These are phyloP conservation scores for Metschnikowia drakensbergensis DNA, from an alignment of 805 yeast genomes.

Conservation along the genomic window DNA sequence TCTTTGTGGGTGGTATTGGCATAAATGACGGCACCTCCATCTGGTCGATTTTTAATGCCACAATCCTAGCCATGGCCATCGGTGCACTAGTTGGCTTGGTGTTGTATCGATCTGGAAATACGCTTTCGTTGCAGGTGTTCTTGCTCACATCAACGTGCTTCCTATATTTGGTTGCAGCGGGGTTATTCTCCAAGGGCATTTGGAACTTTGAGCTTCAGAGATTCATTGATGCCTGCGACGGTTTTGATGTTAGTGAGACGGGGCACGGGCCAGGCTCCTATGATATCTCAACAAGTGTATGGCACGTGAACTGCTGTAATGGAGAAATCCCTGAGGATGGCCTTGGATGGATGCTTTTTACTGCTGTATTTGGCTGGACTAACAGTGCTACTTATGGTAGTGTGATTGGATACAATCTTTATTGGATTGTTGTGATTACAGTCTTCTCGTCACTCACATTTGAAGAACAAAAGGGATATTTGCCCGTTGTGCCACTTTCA, in stretches of 20 bases:
- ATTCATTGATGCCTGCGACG: slow-evolving; percentile 70
- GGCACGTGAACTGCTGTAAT: slow-evolving; percentile 96
- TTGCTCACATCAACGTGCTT: slow-evolving; percentile 73
- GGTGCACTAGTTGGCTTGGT: slow-evolving; percentile 64
- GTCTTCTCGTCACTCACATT: slow-evolving; percentile 38
- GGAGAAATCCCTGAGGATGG: slow-evolving; percentile 76
- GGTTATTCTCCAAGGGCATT: slow-evolving; percentile 78
- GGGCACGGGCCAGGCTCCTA: slow-evolving; percentile 95
- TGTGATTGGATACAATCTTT: slow-evolving; percentile 63
- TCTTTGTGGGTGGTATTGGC: slow-evolving; percentile 88
- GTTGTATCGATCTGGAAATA: slow-evolving; percentile 75
- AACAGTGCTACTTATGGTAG: slow-evolving; percentile 91
- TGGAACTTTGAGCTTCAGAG: slow-evolving; percentile 85
- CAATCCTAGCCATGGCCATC: slow-evolving; percentile 50
- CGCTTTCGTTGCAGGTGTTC: slow-evolving; percentile 70
- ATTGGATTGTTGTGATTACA: slow-evolving; percentile 58
- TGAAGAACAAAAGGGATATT: slow-evolving; percentile 56
- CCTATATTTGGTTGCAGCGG: slow-evolving; percentile 81
- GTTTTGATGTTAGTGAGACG: slow-evolving; percentile 80
- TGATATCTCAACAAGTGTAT: slow-evolving; percentile 70
- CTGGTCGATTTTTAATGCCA: slow-evolving; percentile 59
- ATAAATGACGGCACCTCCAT: slow-evolving; percentile 58
- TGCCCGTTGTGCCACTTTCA: slow-evolving; percentile 37
- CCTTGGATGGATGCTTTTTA: slow-evolving; percentile 77
- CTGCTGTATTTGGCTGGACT: slow-evolving; percentile 91